These are phyloP conservation scores for Ogataea dorogensis DNA, from an alignment of 805 yeast genomes.

Conservation along the genomic window DNA sequence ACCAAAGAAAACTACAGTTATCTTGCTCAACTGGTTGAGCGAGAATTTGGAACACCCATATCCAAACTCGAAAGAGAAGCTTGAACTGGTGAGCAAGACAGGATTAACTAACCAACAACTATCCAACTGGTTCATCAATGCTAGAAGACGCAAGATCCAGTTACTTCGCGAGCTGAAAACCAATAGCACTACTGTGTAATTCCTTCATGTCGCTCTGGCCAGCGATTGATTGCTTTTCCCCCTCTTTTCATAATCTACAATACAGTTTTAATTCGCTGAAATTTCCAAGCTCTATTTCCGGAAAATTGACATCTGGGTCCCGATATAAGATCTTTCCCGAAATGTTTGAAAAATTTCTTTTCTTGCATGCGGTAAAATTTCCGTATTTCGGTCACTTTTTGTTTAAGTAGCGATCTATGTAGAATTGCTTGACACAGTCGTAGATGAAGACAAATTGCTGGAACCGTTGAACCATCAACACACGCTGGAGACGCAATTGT, in stretches of 20 bases:
- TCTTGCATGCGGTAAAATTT: neutral
- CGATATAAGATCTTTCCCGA: too few species aligned
- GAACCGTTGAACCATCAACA: constrained; percentile 54
- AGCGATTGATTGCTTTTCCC: constrained; percentile 1
- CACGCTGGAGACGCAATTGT: constrained; percentile 45
- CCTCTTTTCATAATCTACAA: constrained; percentile 2
- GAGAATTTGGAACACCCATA: constrained; percentile 59
- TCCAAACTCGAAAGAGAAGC: constrained; percentile 56
- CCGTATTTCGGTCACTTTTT: neutral
- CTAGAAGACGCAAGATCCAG: constrained; percentile 57
- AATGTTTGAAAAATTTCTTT: too few species aligned
- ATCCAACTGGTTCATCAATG: constrained; percentile 63
- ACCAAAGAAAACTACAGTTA: constrained; percentile 58
- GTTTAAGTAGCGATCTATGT: constrained; percentile 16
- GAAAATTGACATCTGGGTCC: too few species aligned
- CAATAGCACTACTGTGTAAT: constrained; percentile 24
- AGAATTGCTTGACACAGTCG: constrained; percentile 33
- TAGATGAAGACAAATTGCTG: constrained; percentile 52
- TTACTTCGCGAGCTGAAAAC: constrained; percentile 40
- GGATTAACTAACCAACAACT: constrained; percentile 59
- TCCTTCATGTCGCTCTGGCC: constrained; percentile 1
- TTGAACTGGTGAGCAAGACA: constrained; percentile 50
- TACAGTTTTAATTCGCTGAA: neutral
- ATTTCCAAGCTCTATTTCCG: too few species aligned
- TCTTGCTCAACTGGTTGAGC: constrained; percentile 52